Evolutionary conservation across 768 basidiomycete species (phyloP).

Genomic region (Termitomyces sp.): DNA sequence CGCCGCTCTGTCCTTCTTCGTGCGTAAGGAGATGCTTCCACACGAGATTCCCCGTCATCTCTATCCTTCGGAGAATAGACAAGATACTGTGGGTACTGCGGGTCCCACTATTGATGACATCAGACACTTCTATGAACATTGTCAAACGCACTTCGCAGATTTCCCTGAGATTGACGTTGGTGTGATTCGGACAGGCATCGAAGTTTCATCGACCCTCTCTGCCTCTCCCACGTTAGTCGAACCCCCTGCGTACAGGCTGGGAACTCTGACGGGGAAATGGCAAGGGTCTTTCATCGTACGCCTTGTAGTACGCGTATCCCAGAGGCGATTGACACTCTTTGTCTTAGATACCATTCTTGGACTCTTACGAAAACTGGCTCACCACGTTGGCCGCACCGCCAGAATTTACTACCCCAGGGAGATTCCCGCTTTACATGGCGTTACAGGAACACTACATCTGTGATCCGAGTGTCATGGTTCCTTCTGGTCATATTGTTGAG

Average conservation of each 20-base stretch:
- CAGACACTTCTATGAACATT: constrained; percentile 37
- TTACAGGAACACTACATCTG: constrained; percentile 47
- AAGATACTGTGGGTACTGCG: constrained; percentile 24
- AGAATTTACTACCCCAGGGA: constrained; percentile 30
- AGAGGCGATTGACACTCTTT: neutral
- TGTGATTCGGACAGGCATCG: neutral
- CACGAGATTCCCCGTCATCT: constrained; percentile 37
- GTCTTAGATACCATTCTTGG: constrained; percentile 34
- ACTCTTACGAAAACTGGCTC: constrained; percentile 36
- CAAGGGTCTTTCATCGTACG: constrained; percentile 47
- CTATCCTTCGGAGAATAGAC: constrained; percentile 13
- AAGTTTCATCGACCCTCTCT: neutral
- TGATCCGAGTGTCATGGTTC: constrained; percentile 28
- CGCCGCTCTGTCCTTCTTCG: constrained; percentile 47
- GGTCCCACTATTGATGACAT: constrained; percentile 50
- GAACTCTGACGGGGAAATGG: constrained; percentile 45
- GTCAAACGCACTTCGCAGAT: constrained; percentile 37
- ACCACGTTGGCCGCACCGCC: constrained; percentile 28
- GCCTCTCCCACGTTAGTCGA: constrained; percentile 11
- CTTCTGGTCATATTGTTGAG: constrained; percentile 27
- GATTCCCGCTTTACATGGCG: constrained; percentile 45
- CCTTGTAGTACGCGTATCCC: neutral
- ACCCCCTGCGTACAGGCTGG: constrained; percentile 35
- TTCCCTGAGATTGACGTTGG: constrained; percentile 23
- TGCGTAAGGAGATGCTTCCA: constrained; percentile 33